A percentile compares a stretch with the other conserved stretches of the same genome.
phyloP scores from a whole-genome alignment of 495 filamentous ascomycete genomes.

The Geopyxis carbonaria region DNA sequence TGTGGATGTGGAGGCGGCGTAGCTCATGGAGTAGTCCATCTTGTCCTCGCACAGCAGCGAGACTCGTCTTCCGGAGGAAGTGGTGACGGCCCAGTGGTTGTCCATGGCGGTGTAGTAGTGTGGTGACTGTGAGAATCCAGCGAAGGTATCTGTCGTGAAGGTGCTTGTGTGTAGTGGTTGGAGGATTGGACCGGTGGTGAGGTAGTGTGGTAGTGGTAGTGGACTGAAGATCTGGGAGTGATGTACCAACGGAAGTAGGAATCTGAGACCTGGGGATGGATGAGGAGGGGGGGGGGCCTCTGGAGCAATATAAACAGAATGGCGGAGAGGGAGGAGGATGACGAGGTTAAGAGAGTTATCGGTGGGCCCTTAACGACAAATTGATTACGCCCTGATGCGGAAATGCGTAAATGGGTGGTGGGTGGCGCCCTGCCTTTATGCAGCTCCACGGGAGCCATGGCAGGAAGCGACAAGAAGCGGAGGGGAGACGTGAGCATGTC shows the following conservation, averaged over 20 bases:
- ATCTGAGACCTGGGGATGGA: constrained; percentile 9
- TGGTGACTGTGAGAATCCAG: too few species aligned
- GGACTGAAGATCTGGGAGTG: constrained; percentile 14
- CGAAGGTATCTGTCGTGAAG: neutral
- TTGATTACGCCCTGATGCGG: too few species aligned
- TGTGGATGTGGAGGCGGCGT: constrained; percentile 14
- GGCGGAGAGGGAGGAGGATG: constrained; percentile 1
- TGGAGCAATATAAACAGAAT: constrained; percentile 11
- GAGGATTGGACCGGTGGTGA: constrained; percentile 2
- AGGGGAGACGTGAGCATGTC: constrained; percentile 5
- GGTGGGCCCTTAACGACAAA: too few species aligned
- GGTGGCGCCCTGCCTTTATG: constrained; percentile 5
- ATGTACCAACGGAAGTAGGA: too few species aligned
- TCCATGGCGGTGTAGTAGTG: constrained; percentile 19
- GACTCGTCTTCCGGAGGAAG: constrained; percentile 22
- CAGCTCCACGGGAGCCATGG: constrained; percentile 4
- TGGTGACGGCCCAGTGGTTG: constrained; percentile 23
- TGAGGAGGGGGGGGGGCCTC: constrained; percentile 1
- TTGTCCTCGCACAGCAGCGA: constrained; percentile 23
- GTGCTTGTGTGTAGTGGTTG: constrained; percentile 9
- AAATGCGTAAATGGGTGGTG: constrained; percentile 1
- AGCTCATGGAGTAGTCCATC: constrained; percentile 5
- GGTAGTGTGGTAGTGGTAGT: constrained; percentile 4
- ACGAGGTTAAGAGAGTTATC: neutral
- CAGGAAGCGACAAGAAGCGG: constrained; percentile 2